phyloP scores from a whole-genome alignment of 306 rosid species.

The Trichosanthes cucumerina region DNA sequence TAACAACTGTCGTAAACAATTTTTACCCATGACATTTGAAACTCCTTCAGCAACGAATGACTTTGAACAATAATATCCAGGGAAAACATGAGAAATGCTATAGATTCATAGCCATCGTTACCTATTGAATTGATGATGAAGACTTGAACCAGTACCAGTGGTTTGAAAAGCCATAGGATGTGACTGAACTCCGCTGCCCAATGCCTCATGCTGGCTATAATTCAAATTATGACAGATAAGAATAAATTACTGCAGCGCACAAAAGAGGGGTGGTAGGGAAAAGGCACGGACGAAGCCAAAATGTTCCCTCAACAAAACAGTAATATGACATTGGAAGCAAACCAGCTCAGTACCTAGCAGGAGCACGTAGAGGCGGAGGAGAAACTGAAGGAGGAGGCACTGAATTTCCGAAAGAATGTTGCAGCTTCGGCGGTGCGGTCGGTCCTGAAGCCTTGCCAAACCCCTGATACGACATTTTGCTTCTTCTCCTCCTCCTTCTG shows the following conservation, averaged over 20 bases:
- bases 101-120: not conserved
- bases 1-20: not conserved
- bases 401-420: conserved; percentile 30
- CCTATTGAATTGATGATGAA: conserved; percentile 5
- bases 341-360: conserved; percentile 19
- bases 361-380: conserved; percentile 14
- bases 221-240: not conserved
- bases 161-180: not conserved
- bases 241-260: not conserved
- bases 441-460: conserved; percentile 63
- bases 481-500: conserved; percentile 1
- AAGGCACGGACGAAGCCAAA: not conserved
- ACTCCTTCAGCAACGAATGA: not conserved
- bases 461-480: conserved; percentile 30
- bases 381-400: conserved; percentile 24
- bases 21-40: not conserved
- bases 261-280: not conserved
- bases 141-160: conserved; percentile 9
- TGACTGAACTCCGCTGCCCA: conserved; percentile 5
- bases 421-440: conserved; percentile 18
- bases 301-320: not conserved
- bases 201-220: conserved; percentile 12
- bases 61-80: not conserved
- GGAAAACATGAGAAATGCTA: not conserved
- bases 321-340: not conserved